Evolutionary conservation across 768 basidiomycete genomes (phyloP).

Genomic region (Tubosaeta brunneosetosa): DNA sequence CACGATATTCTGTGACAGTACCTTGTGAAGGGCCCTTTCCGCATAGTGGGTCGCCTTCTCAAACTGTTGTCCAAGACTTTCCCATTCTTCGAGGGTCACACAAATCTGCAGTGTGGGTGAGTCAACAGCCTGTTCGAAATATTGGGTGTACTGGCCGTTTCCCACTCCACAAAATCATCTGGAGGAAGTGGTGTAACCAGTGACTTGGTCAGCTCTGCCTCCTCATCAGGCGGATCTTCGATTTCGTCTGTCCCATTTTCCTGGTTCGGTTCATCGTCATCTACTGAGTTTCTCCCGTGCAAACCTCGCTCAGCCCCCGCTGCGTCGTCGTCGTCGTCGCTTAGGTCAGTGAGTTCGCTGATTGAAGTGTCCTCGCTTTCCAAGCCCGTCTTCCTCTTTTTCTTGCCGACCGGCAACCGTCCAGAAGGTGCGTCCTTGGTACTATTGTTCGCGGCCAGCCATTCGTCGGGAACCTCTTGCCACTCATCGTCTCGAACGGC

Average conservation of each 20-base stretch:
- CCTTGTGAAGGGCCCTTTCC: slow-evolving; percentile 74
- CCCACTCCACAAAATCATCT: slow-evolving; percentile 80
- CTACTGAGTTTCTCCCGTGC: neutral
- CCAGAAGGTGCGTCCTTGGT: slow-evolving; percentile 9
- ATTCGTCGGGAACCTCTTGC: slow-evolving; percentile 78
- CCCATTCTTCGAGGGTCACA: slow-evolving; percentile 81
- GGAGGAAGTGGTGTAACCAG: slow-evolving; percentile 26
- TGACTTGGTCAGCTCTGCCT: neutral
- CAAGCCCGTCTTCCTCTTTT: slow-evolving; percentile 45
- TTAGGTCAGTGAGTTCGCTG: slow-evolving; percentile 74
- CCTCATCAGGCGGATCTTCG: slow-evolving; percentile 3
- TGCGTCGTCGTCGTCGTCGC: slow-evolving; percentile 39
- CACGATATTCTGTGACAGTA: slow-evolving; percentile 60
- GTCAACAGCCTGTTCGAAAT: neutral
- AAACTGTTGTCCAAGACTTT: slow-evolving; percentile 70
- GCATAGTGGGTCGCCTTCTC: slow-evolving; percentile 70
- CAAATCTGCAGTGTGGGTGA: slow-evolving; percentile 56
- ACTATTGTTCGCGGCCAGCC: slow-evolving; percentile 36
- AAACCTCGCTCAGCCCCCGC: slow-evolving; percentile 13
- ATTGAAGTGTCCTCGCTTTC: slow-evolving; percentile 58
- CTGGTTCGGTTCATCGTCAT: slow-evolving; percentile 1
- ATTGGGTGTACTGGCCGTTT: slow-evolving; percentile 57
- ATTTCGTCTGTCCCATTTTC: neutral
- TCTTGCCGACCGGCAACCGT: slow-evolving; percentile 8
- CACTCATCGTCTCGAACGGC: slow-evolving; percentile 58